phyloP scores from a whole-genome alignment of 371 early-diverging fungal genomes.

The Haplosporangium sp. region DNA sequence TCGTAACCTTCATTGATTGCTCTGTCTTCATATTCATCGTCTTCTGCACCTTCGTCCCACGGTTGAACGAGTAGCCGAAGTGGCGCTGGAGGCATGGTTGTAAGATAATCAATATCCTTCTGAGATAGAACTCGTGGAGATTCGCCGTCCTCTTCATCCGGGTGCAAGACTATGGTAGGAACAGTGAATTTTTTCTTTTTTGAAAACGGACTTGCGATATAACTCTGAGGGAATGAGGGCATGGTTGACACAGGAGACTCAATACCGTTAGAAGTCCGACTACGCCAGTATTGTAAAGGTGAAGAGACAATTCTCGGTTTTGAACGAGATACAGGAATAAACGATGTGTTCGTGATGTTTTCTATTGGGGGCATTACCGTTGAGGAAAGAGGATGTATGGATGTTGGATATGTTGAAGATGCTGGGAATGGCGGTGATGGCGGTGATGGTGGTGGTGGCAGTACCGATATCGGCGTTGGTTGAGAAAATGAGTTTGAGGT shows the following conservation, averaged over 20 bases:
- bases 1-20: conserved; percentile 9
- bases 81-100: conserved; percentile 41
- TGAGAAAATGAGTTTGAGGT: no score
- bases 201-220: conserved; percentile 3
- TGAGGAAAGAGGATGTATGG: no score
- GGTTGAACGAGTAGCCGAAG: conserved; percentile 22
- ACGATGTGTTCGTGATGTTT: neutral
- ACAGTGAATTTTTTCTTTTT: conserved; percentile 25
- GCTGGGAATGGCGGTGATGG: no score
- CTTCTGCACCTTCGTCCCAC: conserved; percentile 16
- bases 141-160: conserved; percentile 48
- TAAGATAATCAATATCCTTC: conserved; percentile 47
- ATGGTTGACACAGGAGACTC: neutral
- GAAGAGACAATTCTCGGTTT: neutral
- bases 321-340: neutral
- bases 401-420: no score
- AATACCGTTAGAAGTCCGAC: neutral
- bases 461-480: no score
- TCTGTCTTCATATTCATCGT: conserved; percentile 3
- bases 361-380: neutral
- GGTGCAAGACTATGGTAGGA: conserved; percentile 49
- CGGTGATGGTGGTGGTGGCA: no score
- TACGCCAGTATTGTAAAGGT: neutral
- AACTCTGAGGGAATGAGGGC: no score
- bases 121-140: conserved; percentile 33